These are phyloP conservation scores for Sonneratia caseolaris DNA, from an alignment of 345 rosid species.

Conservation along the genomic window DNA sequence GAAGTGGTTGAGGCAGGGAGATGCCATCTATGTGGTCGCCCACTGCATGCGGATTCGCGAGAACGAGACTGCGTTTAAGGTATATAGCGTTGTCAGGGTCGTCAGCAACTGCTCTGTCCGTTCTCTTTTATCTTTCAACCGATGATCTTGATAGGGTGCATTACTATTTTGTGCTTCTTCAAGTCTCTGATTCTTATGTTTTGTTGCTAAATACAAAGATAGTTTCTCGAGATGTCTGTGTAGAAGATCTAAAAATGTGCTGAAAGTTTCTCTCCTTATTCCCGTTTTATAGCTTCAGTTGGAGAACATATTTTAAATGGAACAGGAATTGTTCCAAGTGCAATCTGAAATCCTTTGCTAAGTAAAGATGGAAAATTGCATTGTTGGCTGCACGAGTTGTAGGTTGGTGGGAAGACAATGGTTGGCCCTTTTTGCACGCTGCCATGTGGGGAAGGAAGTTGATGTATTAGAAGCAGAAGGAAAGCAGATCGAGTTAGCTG, in stretches of 20 bases:
- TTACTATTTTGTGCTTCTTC: neutral
- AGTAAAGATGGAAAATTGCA: neutral
- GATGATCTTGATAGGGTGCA: neutral
- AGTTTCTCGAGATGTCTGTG: neutral
- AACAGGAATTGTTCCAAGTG: neutral
- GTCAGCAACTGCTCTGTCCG: neutral
- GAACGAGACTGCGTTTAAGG: slow-evolving; percentile 69
- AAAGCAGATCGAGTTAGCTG: neutral
- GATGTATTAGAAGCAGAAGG: too few relatives aligned
- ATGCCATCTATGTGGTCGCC: slow-evolving; percentile 56
- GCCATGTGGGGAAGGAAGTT: too few relatives aligned
- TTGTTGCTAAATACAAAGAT: neutral
- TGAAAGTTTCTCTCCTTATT: neutral
- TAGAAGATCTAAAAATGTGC: neutral
- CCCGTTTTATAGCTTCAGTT: neutral
- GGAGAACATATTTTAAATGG: neutral
- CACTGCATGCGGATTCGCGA: slow-evolving; percentile 79
- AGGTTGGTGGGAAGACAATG: neutral
- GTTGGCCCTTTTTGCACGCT: neutral
- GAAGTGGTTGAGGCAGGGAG: slow-evolving; percentile 85
- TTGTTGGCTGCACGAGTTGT: neutral
- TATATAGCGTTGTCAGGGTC: slow-evolving; percentile 9
- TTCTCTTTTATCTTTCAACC: neutral
- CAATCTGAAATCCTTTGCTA: neutral
- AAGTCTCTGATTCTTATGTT: too few relatives aligned